Conservation (phyloP, 352 stramenopile species). For the Globisporangium polare region DNA sequence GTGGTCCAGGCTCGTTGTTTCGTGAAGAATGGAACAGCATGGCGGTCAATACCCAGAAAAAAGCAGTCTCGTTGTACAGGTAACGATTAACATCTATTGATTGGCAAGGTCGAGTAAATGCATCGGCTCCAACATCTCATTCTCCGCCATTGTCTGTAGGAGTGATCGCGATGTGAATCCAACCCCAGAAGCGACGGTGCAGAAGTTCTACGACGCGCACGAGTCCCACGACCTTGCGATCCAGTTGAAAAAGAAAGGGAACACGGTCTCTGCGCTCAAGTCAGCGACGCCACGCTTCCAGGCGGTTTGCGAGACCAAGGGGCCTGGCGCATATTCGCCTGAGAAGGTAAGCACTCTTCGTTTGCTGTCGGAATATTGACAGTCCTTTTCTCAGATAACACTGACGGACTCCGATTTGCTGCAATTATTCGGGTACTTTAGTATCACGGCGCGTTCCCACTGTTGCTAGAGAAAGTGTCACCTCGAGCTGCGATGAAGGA, state of each 20-base stretch:
- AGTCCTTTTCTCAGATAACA: background rate
- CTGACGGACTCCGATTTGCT: background rate
- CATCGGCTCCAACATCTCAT: background rate
- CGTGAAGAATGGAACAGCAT: conserved; percentile 42
- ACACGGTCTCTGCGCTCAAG: conserved; percentile 31
- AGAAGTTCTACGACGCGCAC: conserved; percentile 43
- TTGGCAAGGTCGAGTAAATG: no score
- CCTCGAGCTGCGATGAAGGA: conserved; percentile 18
- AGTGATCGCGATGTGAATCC: conserved; percentile 51
- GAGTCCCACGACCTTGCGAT: conserved; percentile 28
- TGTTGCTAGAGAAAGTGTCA: conserved; percentile 36
- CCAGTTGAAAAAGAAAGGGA: conserved; percentile 31
- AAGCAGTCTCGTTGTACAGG: conserved; percentile 27
- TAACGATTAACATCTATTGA: no score
- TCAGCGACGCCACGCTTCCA: conserved; percentile 47
- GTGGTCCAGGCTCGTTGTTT: conserved; percentile 36
- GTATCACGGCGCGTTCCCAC: conserved; percentile 46
- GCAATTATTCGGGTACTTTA: conserved; percentile 9
- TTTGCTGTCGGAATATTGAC: background rate
- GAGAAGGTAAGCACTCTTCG: conserved; percentile 31
- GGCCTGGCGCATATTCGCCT: conserved; percentile 39
- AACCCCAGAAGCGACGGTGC: conserved; percentile 31
- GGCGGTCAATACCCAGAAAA: conserved; percentile 22
- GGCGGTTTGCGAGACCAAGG: conserved; percentile 11
- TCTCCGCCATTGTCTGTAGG: conserved; percentile 10